A percentile compares a stretch with the other conserved stretches of the same genome.
Evolutionary conservation across 345 rosid genomes (phyloP).

Genomic region (Salix koriyanagi): DNA sequence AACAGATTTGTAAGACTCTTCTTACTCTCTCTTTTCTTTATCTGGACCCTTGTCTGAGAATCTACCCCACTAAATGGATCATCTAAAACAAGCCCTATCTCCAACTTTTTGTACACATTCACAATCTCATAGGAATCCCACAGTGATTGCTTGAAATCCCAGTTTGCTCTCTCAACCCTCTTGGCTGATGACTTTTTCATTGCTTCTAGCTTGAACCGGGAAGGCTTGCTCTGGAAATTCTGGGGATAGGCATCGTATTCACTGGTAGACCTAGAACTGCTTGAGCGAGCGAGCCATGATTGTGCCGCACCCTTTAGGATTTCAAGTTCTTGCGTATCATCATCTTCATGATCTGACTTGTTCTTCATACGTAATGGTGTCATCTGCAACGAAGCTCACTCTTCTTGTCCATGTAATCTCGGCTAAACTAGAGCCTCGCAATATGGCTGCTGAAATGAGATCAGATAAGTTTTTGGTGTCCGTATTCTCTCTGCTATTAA

Average conservation of each 20-base stretch:
- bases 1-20: constrained; percentile 68
- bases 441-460: neutral
- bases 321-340: constrained; percentile 37
- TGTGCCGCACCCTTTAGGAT: constrained; percentile 85
- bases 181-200: constrained; percentile 21
- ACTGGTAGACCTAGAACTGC: constrained; percentile 32
- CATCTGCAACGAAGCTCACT: neutral
- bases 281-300: constrained; percentile 67
- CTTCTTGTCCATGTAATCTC: constrained; percentile 8
- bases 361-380: constrained; percentile 37
- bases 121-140: constrained; percentile 83
- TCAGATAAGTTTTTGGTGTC: neutral
- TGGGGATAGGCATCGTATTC: constrained; percentile 51
- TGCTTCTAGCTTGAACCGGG: constrained; percentile 72
- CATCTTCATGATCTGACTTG: constrained; percentile 28
- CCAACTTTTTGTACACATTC: constrained; percentile 51
- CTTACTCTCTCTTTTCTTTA: constrained; percentile 39
- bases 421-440: constrained; percentile 18
- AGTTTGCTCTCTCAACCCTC: constrained; percentile 11
- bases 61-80: constrained; percentile 25
- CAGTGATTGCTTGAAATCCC: constrained; percentile 73
- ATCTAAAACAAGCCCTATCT: constrained; percentile 41
- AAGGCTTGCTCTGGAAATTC: constrained; percentile 44
- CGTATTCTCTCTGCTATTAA: neutral
- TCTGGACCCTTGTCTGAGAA: neutral